Evolutionary conservation across 179 eudicot species (phyloP).

Genomic region (Sideroxylon spinosum): DNA sequence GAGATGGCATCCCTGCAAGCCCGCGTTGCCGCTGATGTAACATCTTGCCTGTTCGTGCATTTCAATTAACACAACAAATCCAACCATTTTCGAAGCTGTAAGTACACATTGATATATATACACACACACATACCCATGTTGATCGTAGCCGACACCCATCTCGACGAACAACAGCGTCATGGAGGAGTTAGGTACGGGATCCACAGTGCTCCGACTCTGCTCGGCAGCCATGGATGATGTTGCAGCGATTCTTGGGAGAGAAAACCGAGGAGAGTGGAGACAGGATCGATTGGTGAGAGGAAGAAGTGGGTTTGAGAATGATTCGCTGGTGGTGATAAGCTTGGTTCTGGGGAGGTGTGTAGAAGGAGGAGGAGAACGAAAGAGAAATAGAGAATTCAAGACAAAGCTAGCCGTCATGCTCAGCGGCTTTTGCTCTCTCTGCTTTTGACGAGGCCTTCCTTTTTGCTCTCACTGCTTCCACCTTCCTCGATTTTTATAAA

Average conservation of each 20-base stretch:
- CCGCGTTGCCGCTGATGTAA: slow-evolving; percentile 86
- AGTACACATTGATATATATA: not conserved
- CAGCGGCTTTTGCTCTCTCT: no score
- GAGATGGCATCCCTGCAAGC: slow-evolving; percentile 94
- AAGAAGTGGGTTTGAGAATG: slow-evolving; percentile 11
- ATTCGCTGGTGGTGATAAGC: not conserved
- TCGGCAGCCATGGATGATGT: slow-evolving; percentile 33
- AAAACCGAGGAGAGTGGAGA: slow-evolving; percentile 18
- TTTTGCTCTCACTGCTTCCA: no score
- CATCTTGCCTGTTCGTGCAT: slow-evolving; percentile 62
- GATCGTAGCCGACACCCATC: slow-evolving; percentile 99
- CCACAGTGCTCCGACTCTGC: slow-evolving; percentile 14
- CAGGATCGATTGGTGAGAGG: not conserved
- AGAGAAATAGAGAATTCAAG: not conserved
- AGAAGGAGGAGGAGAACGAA: not conserved
- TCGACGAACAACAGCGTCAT: slow-evolving; percentile 80
- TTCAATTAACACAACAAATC: not conserved
- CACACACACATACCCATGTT: slow-evolving; percentile 80
- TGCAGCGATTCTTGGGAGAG: slow-evolving; percentile 23
- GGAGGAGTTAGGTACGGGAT: slow-evolving; percentile 32
- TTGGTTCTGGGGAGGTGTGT: not conserved
- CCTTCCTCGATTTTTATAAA: no score
- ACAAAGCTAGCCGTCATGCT: slow-evolving; percentile 13
- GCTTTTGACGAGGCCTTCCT: not conserved
- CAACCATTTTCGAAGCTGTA: not conserved